Base-by-base conservation (phyloP, 768 basidiomycete species). In the Podaxis carcinomalis region DNA sequence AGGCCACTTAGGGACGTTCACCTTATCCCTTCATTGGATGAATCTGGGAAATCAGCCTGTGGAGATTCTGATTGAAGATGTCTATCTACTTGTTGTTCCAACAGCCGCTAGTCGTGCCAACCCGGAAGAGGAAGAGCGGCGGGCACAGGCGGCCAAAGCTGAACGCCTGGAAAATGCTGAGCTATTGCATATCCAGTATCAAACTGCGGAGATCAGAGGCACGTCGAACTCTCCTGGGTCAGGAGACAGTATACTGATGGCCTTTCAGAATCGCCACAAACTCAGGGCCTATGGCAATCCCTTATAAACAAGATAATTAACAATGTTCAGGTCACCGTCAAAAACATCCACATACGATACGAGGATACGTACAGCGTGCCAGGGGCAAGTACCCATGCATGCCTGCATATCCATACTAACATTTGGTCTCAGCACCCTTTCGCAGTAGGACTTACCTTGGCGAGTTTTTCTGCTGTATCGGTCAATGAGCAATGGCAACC, bases 351-450 rank as follows among this genome's bases (percentile, higher is more conserved):
- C 71, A 75, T 98, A 50, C 89, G 97, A 56, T 99, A 98, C 68
- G 97, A 99, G 74, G 97, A 99, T 76, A 89, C 88, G 53, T 72
- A 94, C 67, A 97, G 93, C 67, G 93, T 95, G 27, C 95, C 95
- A 32, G 93, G 90, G 28, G 95, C 95, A 73, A 68, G 90, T 77
- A 36, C 27, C 14, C 21, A 25, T n/a, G 9, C 64, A 39, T 51
- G 23, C 16, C 19, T 62, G 42, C 1, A 4, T 37, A 57, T 19
- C 58, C 23, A 57, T n/a, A 50, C 21, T 61, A 35, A 44, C 56
- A 25, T 56, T 52, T 7, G 32, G 4, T 25, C 39, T 13, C 66
- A 98, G 91, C 95, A 97, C 72, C 95, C 95, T 16, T 98, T 99
- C 69, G 90, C 95, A 5, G 89, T 88, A 35, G 97, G 97, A 50